Evolutionary conservation across 2,329 filamentous ascomycete genomes (phyloP), one percentile per base, ranked within the genome.

Genomic region (Fusarium veterinarium): DNA sequence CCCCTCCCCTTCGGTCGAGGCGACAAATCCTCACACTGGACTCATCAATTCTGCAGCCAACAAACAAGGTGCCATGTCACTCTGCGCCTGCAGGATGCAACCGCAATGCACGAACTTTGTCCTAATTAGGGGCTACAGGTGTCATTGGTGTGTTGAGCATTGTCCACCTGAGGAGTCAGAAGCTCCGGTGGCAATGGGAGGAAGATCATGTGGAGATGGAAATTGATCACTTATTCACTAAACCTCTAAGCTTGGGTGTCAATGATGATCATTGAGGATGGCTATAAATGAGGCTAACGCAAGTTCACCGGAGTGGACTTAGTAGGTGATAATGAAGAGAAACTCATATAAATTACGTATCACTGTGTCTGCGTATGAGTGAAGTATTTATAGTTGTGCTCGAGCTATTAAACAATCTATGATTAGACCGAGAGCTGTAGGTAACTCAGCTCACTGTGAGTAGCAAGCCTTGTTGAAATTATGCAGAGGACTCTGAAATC

Each of bases 221-320:
- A 17, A 9, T 37, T 5, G 9, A 9, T 17, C 31, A 33, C 31
- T 31, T 31, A 31, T 31, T 31, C 11, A 12, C 30, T 31, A 17
- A 16, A 35, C 33, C 33, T 3, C 33, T 35, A 9, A 16, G 8
- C 2, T 35, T 35, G 23, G 17, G 11, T 8, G 0, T 44, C 17
- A 0, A 44, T 19, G 23, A 44, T 25, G 8, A 10, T 9, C 3
- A 19, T 19, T 2, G 17, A 23, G 7, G 13, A 28, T 13, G 17
- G 17, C 3, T 14, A 13, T 19, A 6, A 3, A 19, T 28, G 42
- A 25, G 9, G 11, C 16, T 6, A 9, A 8, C 12, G 4, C 5
- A 19, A 3, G 10, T 1, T 25, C 11, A 3, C 5, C 16, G 4
- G 5, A 12, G 10, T 6, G 3, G 16, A 16, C 0, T 12, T 19